Base-by-base conservation (phyloP, 2,329 filamentous ascomycete species). In the Fusarium sp. region DNA sequence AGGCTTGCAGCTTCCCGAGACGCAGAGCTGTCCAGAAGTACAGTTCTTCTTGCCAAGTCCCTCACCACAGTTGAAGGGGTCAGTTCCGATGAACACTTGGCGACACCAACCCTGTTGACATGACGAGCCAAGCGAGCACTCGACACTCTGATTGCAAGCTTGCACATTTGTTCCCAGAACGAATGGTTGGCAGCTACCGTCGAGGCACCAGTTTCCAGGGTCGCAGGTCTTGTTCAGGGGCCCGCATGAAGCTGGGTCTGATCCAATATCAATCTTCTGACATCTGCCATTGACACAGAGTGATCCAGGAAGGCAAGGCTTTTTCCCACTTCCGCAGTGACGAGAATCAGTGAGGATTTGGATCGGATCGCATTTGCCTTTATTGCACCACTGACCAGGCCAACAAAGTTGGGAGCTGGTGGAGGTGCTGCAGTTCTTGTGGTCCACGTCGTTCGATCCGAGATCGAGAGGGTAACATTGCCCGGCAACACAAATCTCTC, bases 141-240 rank as follows among this genome's bases (percentile, higher is more conserved):
- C 49, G 6, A 40, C 51, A 11, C 51, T 62, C n/a, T 20, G 60
- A 35, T 56, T 71, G 22, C 72, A 75, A 6, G 69, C 33, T 40
- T 75, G 69, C 3, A 64, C 58, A 2, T 72, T 75, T n/a, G 73
- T 75, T 11, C 73, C 73, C 0, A 75, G 27, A 5, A 56, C 31
- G 9, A 76, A 74, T 0, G 73, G 73, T 2, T 69, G 59, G 2
- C 73, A 75, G 11, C 20, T 57, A 2, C 69, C 73, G 7, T 75
- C 74, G 9, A 75, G 71, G 5, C 73, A 75, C 73, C 73, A 75
- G 29, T 64, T 76, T 3, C 73, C 73, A 2, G 73, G 55, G 2
- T 24, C 59, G 62, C 73, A 75, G 16, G 65, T 44, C 35, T 53
- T 59, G 6, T 70, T 64, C 22, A 42, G 64, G 12, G 31, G 2